Evolutionary conservation across 2,329 filamentous ascomycete species (phyloP), one percentile per base, ranked within the genome.

Genomic region (Exophiala sp.): DNA sequence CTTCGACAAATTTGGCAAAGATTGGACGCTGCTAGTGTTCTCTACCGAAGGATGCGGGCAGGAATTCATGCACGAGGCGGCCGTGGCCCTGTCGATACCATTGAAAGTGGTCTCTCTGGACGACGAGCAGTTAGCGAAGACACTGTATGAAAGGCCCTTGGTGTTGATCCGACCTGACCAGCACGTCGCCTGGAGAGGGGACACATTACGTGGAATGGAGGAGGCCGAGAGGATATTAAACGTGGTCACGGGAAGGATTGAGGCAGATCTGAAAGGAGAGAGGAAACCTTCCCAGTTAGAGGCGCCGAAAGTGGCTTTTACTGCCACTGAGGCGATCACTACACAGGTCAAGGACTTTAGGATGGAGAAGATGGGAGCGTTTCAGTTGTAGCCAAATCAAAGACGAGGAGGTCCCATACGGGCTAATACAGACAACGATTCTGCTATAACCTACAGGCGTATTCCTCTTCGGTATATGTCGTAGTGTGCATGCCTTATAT

Each of bases 111-210:
- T 52, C 23, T 10, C 34, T 14, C 34, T 55, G 2, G 6, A 22
- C 11, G 21, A 34, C 14, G 52, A 55, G 30, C n/a, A 27, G 2
- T 34, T 40, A 18, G 52, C 52, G 9, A 19, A 43, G 18, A 45
- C 14, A 9, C 24, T 55, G n/a, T 56, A 49, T 18, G 49, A 53
- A 29, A 41, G 44, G 42, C 35, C n/a, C 6, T 43, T 54, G 11
- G 46, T 55, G 8, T 44, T 52, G 14, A 29, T 55, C n/a, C 44
- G 52, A 29, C 55, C 52, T 1, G 52, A 55, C 30, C 32, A 45
- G 27, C 49, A 55, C 24, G 52, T 52, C 16, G 48, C 48, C 14
- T 57, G 53, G 53, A 56, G 53, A 44, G 45, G 21, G 5, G 29
- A 43, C 9, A 14, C 22, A n/a, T 24, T 52, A 9, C 10, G 7